Evolutionary conservation across 306 rosid species (phyloP), one percentile per base, ranked within the genome.

Genomic region (Bauhinia variegata): DNA sequence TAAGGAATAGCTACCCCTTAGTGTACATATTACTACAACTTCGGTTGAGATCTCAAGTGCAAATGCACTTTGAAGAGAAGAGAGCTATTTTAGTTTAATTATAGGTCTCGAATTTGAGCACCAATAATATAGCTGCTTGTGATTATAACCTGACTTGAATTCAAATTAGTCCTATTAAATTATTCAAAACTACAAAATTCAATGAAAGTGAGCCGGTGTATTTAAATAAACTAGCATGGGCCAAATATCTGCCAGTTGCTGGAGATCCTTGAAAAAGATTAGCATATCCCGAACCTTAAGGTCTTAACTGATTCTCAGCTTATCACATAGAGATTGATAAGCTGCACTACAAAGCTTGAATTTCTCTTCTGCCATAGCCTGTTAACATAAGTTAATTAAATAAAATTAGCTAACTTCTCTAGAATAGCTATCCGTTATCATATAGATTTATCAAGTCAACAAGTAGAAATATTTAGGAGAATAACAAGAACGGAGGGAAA

Each of bases 321-420:
- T 88, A 70, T 83, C 83, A 42, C 96, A 87, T 75, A 92, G 34
- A 1, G 90, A 82, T 73, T 84, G 87, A 72, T 92, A 87, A 44
- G 97, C 96, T 15, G 95, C 82, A 15, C 92, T 85, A 77, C 96
- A 89, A 16, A 53, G 77, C 83, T 92, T 89, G 89, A 88, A 89
- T 83, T 84, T 89, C 77, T 92, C 96, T 83, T 92, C 96, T 5
- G 95, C 97, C 14, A 75, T 63, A 33, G 19, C 89, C 95, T 84
- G 82, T 56, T 54, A 68, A 57, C 13, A 54, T 58, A 33, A 44
- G 30, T 54, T 8, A 67, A 52, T 49, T 9, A 44, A 7, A 58
- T 23, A 23, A 18, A 23, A 41, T 58, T 43, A 59, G 65, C 34
- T 42, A 60, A 2, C 6, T 60, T 38, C 61, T 17, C 66, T 43